A percentile compares a stretch with the other conserved stretches of the same genome.
These are phyloP conservation scores for Entomophthora muscae DNA, from an alignment of 371 early-diverging fungal species.

Conservation along the genomic window DNA sequence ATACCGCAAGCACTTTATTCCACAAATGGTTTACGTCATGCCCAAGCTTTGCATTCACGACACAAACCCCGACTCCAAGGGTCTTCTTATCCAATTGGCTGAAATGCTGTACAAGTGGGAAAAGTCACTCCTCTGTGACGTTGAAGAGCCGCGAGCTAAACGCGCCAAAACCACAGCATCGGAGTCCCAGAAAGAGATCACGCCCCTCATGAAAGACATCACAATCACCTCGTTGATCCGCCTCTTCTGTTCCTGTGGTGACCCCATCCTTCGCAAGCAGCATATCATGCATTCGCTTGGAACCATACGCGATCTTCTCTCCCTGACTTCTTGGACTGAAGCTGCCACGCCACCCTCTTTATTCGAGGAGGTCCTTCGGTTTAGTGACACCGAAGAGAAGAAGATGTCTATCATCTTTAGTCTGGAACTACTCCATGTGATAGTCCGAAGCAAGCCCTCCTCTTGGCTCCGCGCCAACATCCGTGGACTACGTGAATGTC, in stretches of 20 bases:
- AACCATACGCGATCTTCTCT: slow-evolving; percentile 36
- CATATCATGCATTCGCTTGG: slow-evolving; percentile 40
- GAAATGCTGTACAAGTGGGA: slow-evolving; percentile 6
- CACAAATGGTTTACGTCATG: slow-evolving; percentile 68
- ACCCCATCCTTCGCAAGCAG: slow-evolving; percentile 27
- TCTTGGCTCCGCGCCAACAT: slow-evolving; percentile 53
- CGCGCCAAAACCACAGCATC: not conserved
- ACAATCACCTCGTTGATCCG: slow-evolving; percentile 51
- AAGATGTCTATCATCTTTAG: slow-evolving; percentile 33
- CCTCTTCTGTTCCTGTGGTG: slow-evolving; percentile 41
- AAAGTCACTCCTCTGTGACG: not conserved
- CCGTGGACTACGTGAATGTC: slow-evolving; percentile 33
- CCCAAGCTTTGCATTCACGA: slow-evolving; percentile 56
- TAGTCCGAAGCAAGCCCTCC: slow-evolving; percentile 32
- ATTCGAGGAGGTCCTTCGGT: slow-evolving; percentile 18
- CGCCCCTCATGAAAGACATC: slow-evolving; percentile 31
- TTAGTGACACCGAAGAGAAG: slow-evolving; percentile 19
- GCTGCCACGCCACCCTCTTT: slow-evolving; percentile 18
- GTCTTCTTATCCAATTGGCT: not conserved
- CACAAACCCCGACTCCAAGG: not conserved
- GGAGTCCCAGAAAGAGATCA: not conserved
- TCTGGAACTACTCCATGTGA: slow-evolving; percentile 43
- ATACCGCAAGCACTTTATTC: slow-evolving; percentile 70
- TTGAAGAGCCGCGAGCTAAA: not conserved
- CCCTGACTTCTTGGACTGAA: slow-evolving; percentile 24